Base-by-base conservation (phyloP, 305 asterid species). In the Rubia balearica region DNA sequence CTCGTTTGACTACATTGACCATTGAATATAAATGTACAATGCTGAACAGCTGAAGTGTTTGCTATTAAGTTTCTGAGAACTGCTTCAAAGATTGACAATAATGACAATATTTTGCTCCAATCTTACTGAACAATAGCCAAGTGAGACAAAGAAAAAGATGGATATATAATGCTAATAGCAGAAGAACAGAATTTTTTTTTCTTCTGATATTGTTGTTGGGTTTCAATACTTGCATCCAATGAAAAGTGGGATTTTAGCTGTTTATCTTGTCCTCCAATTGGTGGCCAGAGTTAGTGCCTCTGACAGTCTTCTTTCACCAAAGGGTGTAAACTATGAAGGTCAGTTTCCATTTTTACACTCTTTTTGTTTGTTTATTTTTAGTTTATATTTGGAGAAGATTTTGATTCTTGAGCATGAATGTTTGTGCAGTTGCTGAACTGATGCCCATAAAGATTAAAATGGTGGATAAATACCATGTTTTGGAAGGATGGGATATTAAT, bases 261-360 rank as follows among this genome's bases (percentile, higher is more conserved):
- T 92, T 72, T 80, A 78, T 38, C 76, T 85, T 21, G 36, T 78
- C 72, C 66, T 83, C 76, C 72, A 71, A 66, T 61, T 75, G 81
- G 65, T 79, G 65, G 77, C 63, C n/a, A 60, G 60, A 53, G 84
- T 73, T 75, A 65, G 72, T 78, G 83, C 82, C 74, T 81, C 89
- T 64, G 75, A 70, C 61, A 84, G 87, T 72, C 88, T 90, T 80
- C 98, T 92, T 65, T 92, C 98, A 8, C 98, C 98, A 16, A 92
- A 92, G 67, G 98, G 98, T 77, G 96, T 92, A 71, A 92, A 92
- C 81, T 92, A 68, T 78, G 98, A 92, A 92, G 98, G 98, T 87
- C 46, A 73, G 83, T 71, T 79, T 72, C 78, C 71, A 73, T 9
- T 9, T 57, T 57, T 57, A 19, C 33, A 22, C 11, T 3, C 6